Percentiles rank a stretch among this genome's conserved stretches.
Conservation (phyloP, 768 basidiomycete genomes). For the Kwoniella heveanensis region DNA sequence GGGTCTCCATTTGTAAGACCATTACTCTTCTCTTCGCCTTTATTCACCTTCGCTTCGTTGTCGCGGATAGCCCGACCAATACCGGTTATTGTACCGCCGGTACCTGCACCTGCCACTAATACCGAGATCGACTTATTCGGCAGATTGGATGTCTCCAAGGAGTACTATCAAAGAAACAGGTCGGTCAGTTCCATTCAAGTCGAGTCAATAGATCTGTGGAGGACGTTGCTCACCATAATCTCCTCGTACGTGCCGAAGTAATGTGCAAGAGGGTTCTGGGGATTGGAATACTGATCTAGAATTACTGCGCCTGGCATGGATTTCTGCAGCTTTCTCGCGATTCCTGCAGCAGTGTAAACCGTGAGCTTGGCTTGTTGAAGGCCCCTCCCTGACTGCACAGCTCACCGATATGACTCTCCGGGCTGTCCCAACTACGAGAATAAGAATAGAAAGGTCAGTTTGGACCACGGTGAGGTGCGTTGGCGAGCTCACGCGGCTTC, state of each 20-base stretch:
- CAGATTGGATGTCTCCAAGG: constrained; percentile 62
- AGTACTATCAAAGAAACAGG: constrained; percentile 57
- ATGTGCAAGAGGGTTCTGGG: constrained; percentile 86
- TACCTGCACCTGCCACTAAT: constrained; percentile 84
- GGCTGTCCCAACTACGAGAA: constrained; percentile 72
- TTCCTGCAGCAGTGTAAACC: constrained; percentile 63
- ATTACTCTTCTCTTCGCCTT: neutral
- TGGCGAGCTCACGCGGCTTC: constrained; percentile 41
- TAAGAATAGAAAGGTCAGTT: constrained; percentile 12
- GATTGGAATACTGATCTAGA: constrained; percentile 75
- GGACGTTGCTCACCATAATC: constrained; percentile 63
- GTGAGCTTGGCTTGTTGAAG: constrained; percentile 1
- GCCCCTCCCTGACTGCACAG: too few relatives aligned
- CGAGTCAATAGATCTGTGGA: too few relatives aligned
- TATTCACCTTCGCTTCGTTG: constrained; percentile 45
- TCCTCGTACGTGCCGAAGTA: constrained; percentile 88
- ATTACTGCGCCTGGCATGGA: constrained; percentile 84
- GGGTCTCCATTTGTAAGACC: neutral
- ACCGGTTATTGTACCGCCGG: constrained; percentile 94
- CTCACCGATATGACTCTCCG: constrained; percentile 89
- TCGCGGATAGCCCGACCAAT: constrained; percentile 44
- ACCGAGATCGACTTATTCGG: constrained; percentile 61
- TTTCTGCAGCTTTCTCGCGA: constrained; percentile 73
- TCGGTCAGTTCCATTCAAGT: too few relatives aligned
- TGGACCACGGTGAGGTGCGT: neutral